Base-by-base conservation (phyloP, 495 filamentous ascomycete genomes). In the Haplographium delicatum region DNA sequence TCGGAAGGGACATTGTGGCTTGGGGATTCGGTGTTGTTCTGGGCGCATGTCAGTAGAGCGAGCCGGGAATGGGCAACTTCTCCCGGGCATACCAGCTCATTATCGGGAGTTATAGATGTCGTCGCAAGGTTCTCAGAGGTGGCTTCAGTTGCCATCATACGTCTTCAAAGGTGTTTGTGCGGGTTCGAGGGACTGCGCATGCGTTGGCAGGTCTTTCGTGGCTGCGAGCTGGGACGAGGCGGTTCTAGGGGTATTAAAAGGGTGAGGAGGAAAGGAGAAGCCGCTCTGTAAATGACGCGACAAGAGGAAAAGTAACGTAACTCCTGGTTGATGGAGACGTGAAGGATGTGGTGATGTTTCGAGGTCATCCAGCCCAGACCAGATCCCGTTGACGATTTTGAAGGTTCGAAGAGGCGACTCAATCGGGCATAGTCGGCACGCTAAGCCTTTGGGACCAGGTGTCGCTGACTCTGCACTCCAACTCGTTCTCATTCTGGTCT, bases 111-210 rank as follows among this genome's bases (percentile, higher is more conserved):
- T 58, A 71, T 59, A 67, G 66, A 66, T 62, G 69, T 68, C 70
- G 76, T 72, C 67, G 68, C 71, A 64, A 75, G 65, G 65, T 63
- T 70, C 56, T 69, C 65, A 54, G 68, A 59, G 58, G 68, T 68
- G 69, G 69, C 73, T 70, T 74, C 74, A 66, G 74, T 73, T 67
- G 76, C 76, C 76, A 80, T 80, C 72, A 76, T 80, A 69, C 71
- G 68, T 60, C 54, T 55, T 56, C 47, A 56, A 47, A 37, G 35
- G 47, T 62, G 53, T 59, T 56, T 54, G 41, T 51, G 42, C 38
- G 30, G 44, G 43, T 54, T 51, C 51, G 9, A 52, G 45, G 33
- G 54, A 53, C 52, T 68, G 59, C 62, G 62, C 59, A 61, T 62
- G 53, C 56, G 56, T 60, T 58, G 54, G 43, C 47, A 54, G 56